Conservation (phyloP, 2,329 filamentous ascomycete species). For the Phialophora expanda region DNA sequence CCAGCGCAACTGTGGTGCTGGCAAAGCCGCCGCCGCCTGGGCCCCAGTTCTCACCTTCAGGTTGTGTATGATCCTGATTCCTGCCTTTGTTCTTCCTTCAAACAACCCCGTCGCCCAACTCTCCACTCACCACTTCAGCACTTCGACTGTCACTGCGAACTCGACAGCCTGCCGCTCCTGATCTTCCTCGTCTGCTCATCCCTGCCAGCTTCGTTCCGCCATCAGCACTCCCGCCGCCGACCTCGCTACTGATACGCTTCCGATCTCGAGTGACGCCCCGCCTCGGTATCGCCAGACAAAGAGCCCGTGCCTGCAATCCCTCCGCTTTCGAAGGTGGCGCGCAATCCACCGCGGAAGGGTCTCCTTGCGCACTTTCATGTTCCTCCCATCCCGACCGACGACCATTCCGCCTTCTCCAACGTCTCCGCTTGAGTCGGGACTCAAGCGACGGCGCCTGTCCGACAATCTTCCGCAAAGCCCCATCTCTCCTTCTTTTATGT, state of each 20-base stretch:
- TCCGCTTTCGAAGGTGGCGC: slow-evolving; percentile 25
- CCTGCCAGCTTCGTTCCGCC: slow-evolving; percentile 5
- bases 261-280: slow-evolving; percentile 19
- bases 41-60: slow-evolving; percentile 10
- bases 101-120: slow-evolving; percentile 9
- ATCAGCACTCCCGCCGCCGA: slow-evolving; percentile 5
- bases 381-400: slow-evolving; percentile 40
- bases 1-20: background rate
- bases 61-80: background rate
- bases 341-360: slow-evolving; percentile 18
- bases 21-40: slow-evolving; percentile 4
- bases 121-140: slow-evolving; percentile 12
- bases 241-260: slow-evolving; percentile 16
- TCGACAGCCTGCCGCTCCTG: background rate
- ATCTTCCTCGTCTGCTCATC: background rate
- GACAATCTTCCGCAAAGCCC: slow-evolving; percentile 35
- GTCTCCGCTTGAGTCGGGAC: slow-evolving; percentile 48
- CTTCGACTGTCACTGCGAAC: background rate
- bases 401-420: slow-evolving; percentile 51
- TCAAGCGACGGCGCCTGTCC: slow-evolving; percentile 43
- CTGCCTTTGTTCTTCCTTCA: slow-evolving; percentile 16
- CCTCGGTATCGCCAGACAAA: slow-evolving; percentile 9
- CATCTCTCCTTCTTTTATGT: slow-evolving; percentile 56
- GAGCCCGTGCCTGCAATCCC: slow-evolving; percentile 7
- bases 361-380: slow-evolving; percentile 36